Evolutionary conservation across 352 stramenopile species (phyloP).

Genomic region (Elongisporangium prolatum): DNA sequence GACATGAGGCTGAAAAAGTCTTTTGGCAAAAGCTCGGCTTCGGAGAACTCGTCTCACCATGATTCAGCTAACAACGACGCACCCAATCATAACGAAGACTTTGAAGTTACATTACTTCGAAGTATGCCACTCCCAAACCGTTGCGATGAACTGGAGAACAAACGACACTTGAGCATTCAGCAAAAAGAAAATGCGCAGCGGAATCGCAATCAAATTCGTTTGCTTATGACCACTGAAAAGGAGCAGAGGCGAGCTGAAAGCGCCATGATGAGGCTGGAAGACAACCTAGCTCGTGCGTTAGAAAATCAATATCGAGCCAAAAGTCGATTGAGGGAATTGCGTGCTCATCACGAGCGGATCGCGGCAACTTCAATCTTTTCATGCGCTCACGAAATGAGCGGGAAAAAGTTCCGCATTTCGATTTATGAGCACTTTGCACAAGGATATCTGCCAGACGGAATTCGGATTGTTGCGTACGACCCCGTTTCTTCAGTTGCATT

Average conservation of each 20-base stretch:
- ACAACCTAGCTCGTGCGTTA: constrained; percentile 15
- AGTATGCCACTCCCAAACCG: too few relatives aligned
- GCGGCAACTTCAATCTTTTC: constrained; percentile 26
- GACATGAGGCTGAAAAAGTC: background rate
- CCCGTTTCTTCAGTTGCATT: constrained; percentile 31
- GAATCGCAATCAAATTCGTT: background rate
- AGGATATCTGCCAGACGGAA: constrained; percentile 41
- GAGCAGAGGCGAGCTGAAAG: constrained; percentile 36
- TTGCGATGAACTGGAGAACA: constrained; percentile 10
- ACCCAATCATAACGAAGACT: background rate
- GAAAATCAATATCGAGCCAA: constrained; percentile 18
- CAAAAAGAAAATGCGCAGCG: constrained; percentile 4
- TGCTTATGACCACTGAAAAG: constrained; percentile 10
- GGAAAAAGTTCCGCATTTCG: constrained; percentile 37
- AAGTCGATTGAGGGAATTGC: constrained; percentile 8
- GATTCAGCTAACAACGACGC: too few relatives aligned
- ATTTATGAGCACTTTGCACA: constrained; percentile 32
- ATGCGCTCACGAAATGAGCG: constrained; percentile 32
- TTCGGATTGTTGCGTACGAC: constrained; percentile 55
- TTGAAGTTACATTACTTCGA: background rate
- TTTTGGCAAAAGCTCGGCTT: too few relatives aligned
- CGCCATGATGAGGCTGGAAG: constrained; percentile 46
- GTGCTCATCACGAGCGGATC: constrained; percentile 15
- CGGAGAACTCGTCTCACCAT: too few relatives aligned
- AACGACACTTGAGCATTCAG: constrained; percentile 15